Conservation (phyloP, 2,329 filamentous ascomycete species). For the Nannizzia gypsea region DNA sequence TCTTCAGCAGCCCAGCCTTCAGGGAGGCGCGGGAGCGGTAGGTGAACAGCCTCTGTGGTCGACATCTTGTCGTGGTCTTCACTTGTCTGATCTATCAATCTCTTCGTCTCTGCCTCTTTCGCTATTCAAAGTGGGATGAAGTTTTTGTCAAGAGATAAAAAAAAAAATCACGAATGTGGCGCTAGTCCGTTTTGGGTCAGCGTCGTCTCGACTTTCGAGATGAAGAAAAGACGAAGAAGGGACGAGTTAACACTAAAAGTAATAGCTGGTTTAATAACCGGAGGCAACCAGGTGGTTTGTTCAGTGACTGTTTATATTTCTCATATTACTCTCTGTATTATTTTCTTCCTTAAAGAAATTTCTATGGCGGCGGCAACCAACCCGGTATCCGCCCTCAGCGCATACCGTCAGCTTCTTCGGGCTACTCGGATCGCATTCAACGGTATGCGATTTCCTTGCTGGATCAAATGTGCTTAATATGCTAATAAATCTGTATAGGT, state of each 20-base stretch:
- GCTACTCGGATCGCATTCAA: conserved; percentile 52
- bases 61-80: background rate
- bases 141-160: background rate
- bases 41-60: conserved; percentile 42
- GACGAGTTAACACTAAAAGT: background rate
- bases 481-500: conserved; percentile 39
- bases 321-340: no score
- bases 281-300: no score
- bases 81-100: background rate
- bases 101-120: background rate
- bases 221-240: background rate
- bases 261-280: background rate
- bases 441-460: conserved; percentile 41
- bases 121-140: background rate
- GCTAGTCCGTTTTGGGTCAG: background rate
- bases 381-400: conserved; percentile 25
- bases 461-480: background rate
- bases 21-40: conserved; percentile 58
- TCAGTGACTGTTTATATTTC: background rate
- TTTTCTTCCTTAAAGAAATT: background rate
- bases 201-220: no score
- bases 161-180: background rate
- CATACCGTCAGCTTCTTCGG: conserved; percentile 20
- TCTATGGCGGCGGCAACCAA: conserved; percentile 10
- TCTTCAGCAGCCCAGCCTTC: conserved; percentile 61